Conservation (phyloP, 257 asterid genomes). For the Plantago major region DNA sequence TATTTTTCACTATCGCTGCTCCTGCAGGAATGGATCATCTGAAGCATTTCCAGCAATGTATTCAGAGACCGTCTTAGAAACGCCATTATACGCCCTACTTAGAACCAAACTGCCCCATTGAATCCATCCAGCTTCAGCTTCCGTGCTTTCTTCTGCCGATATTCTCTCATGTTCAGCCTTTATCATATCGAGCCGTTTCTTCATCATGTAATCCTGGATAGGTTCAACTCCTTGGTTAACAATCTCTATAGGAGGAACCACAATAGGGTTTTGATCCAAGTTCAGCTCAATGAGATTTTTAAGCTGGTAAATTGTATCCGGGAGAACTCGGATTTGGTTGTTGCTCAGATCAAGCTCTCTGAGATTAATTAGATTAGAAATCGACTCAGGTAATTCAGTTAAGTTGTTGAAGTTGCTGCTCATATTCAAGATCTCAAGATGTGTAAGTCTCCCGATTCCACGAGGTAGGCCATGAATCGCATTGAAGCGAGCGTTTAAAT, state of each 20-base stretch:
- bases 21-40: too few species aligned
- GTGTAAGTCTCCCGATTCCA: slow-evolving; percentile 40
- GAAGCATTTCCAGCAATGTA: too few species aligned
- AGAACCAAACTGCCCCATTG: too few species aligned
- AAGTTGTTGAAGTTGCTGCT: slow-evolving; percentile 59
- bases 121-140: too few species aligned
- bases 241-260: slow-evolving; percentile 49
- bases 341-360: slow-evolving; percentile 64
- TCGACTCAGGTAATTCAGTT: slow-evolving; percentile 46
- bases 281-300: slow-evolving; percentile 34
- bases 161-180: too few species aligned
- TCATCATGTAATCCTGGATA: slow-evolving; percentile 51
- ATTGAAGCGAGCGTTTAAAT: slow-evolving; percentile 58
- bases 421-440: slow-evolving; percentile 51
- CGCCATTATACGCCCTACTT: too few species aligned
- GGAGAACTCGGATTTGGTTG: slow-evolving; percentile 56
- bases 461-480: slow-evolving; percentile 45
- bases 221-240: slow-evolving; percentile 41
- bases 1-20: too few species aligned
- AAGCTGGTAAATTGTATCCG: slow-evolving; percentile 38
- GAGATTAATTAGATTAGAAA: slow-evolving; percentile 44
- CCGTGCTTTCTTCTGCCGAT: too few species aligned
- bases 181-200: slow-evolving; percentile 21
- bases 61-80: too few species aligned
- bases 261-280: slow-evolving; percentile 57